Evolutionary conservation across 2,329 filamentous ascomycete species (phyloP), one percentile per base, ranked within the genome.

Genomic region (Ambrosiella xylebori): DNA sequence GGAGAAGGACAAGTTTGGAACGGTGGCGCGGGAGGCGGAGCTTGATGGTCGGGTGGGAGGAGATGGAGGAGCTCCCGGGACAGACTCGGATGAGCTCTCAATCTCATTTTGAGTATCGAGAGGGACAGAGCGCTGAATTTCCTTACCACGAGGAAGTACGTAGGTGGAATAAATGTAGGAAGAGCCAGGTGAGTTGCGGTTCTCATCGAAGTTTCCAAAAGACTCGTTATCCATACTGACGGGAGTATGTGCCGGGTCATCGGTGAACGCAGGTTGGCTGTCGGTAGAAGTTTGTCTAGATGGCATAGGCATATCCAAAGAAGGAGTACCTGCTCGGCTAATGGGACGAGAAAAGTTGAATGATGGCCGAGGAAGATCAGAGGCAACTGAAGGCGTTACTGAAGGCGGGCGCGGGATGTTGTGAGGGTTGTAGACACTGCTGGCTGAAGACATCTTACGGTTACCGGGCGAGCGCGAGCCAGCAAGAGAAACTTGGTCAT

Each of bases 311-410:
- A 59, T 39, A 38, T 84, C 79, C 63, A 58, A 37, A 76, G 71
- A 50, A 65, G 71, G 13, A 80, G 78, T 82, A 61, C 81, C 81
- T 61, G 82, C 79, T 66, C 84, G 78, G 68, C 91, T 96, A 61
- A 95, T 71, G 0, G 93, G 93, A 49, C 93, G 80, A 0, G 93
- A 97, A 68, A 97, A 97, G 70, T 98, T 97, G 71, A 94, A 91
- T 0, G 86, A 81, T 0, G 88, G 86, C 13, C 84, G 79, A 11
- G 84, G 81, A 40, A 89, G 66, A 61, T 95, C 88, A 1, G 91
- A 97, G 61, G 82, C 83, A 41, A 88, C 77, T 0, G 93, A 97
- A 1, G 89, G 88, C 0, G 90, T 95, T 9, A 58, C 56, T 5
- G 59, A 61, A 12, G 59, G 59, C 13, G 79, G 64, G 84, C 79